Percentiles rank a stretch among this genome's conserved stretches.
These are phyloP conservation scores for Cicer judaicum DNA, from an alignment of 306 rosid species.

Conservation along the genomic window DNA sequence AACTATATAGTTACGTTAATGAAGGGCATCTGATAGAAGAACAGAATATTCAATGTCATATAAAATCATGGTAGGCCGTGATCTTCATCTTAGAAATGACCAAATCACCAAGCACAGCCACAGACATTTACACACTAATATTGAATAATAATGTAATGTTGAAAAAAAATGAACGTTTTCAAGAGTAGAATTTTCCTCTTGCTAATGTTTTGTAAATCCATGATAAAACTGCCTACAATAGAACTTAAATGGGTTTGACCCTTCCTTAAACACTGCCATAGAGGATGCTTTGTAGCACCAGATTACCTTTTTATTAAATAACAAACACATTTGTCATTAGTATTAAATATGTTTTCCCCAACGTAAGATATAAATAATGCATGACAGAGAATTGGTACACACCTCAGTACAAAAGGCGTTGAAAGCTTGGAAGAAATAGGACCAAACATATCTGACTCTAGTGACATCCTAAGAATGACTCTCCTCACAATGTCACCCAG, in stretches of 20 bases:
- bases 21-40: neutral
- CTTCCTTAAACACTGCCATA: neutral
- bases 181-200: neutral
- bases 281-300: neutral
- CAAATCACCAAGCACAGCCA: conserved; percentile 9
- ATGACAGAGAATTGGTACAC: conserved; percentile 27
- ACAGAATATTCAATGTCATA: conserved; percentile 25
- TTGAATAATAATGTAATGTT: neutral
- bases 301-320: neutral
- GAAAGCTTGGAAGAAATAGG: conserved; percentile 66
- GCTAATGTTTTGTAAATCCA: neutral
- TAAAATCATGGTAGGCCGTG: neutral
- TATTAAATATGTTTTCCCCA: neutral
- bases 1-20: neutral
- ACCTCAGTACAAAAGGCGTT: conserved; percentile 76
- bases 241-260: neutral
- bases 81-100: conserved; percentile 13
- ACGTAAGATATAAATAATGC: neutral
- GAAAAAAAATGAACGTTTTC: neutral
- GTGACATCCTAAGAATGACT: conserved; percentile 78
- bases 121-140: neutral
- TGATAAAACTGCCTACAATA: neutral
- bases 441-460: conserved; percentile 74
- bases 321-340: neutral
- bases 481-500: conserved; percentile 93